Evolutionary conservation across 2,329 filamentous ascomycete genomes (phyloP).

Genomic region (Graphilbum fragrans): DNA sequence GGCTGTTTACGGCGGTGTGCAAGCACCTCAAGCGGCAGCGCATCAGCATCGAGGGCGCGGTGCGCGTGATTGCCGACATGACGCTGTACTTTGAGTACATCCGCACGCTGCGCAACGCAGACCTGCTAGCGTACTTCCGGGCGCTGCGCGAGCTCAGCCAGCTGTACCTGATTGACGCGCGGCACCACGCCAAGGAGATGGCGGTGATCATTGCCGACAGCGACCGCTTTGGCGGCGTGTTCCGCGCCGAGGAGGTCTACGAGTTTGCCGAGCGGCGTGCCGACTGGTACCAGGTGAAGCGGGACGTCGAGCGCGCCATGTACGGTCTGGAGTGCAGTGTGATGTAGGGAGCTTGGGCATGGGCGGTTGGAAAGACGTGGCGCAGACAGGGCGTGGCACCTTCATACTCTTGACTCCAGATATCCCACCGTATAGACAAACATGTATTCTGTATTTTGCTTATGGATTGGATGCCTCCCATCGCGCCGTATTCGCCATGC

Average conservation of each 20-base stretch:
- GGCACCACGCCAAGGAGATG: slow-evolving; percentile 87
- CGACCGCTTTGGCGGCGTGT: slow-evolving; percentile 82
- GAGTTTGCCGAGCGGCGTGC: slow-evolving; percentile 90
- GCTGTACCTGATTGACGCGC: slow-evolving; percentile 83
- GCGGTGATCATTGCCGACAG: slow-evolving; percentile 88
- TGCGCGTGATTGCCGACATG: slow-evolving; percentile 93
- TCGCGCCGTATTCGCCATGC: too few species aligned
- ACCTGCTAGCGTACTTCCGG: slow-evolving; percentile 80
- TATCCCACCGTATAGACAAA: too few species aligned
- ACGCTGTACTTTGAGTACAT: slow-evolving; percentile 86
- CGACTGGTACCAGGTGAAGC: slow-evolving; percentile 88
- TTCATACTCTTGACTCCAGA: too few species aligned
- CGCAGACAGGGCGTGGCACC: too few species aligned
- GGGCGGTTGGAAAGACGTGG: background rate
- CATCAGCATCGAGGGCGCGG: slow-evolving; percentile 75
- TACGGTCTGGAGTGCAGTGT: slow-evolving; percentile 81
- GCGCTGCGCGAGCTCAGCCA: slow-evolving; percentile 86
- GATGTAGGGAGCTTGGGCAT: too few species aligned
- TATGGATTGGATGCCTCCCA: too few species aligned
- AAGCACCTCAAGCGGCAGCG: slow-evolving; percentile 97
- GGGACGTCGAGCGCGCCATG: slow-evolving; percentile 89
- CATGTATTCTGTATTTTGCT: background rate
- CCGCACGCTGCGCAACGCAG: slow-evolving; percentile 65
- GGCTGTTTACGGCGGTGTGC: slow-evolving; percentile 82
- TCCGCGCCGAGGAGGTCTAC: slow-evolving; percentile 91